Base-by-base conservation (phyloP, 495 filamentous ascomycete genomes). In the Penicillium simplicissimum region DNA sequence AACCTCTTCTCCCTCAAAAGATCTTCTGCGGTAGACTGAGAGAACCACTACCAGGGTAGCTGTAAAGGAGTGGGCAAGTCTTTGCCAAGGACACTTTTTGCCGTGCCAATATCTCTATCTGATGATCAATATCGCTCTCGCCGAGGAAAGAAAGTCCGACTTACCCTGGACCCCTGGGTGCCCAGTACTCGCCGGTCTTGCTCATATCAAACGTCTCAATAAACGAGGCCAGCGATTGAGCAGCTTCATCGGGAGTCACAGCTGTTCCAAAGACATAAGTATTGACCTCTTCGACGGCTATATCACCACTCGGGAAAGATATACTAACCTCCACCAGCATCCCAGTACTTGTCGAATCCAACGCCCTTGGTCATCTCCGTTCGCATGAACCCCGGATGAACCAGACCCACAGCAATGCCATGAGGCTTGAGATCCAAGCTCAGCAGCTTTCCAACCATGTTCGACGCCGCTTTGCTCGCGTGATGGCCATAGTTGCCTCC, bases 321-420 rank as follows among this genome's bases (percentile, higher is more conserved):
- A 19, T 9, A 70, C 81, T 73, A 61, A 88, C 84, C 86, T 64
- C 86, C 87, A 40, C 86, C 87, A 38, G 67, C 76, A 71, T 90
- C 87, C 82, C 84, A 90, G 63, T 78, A 89, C 66, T 88, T 82
- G 67, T 91, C 88, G 66, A 89, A 90, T 10, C 85, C 88, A 28
- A 90, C 88, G 3, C 82, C 74, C 63, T 78, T 83, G 7, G 88
- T 90, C 86, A 90, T 89, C 66, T 90, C 86, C 17, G 88, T 90
- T 51, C 88, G 74, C 87, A 92, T 89, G 68, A 90, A 90, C 0
- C 88, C 87, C 4, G 89, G 88, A 71, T 92, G 88, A 19, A 91
- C 79, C 53, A 90, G 74, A 7, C 81, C 86, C 9, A 92, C 84
- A 2, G 87, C 79, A 52, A 92, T 80, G 0, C 81, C 84, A 43